These are phyloP conservation scores for Pseudopyricularia javanii DNA, from an alignment of 2,329 filamentous ascomycete species.

Conservation along the genomic window DNA sequence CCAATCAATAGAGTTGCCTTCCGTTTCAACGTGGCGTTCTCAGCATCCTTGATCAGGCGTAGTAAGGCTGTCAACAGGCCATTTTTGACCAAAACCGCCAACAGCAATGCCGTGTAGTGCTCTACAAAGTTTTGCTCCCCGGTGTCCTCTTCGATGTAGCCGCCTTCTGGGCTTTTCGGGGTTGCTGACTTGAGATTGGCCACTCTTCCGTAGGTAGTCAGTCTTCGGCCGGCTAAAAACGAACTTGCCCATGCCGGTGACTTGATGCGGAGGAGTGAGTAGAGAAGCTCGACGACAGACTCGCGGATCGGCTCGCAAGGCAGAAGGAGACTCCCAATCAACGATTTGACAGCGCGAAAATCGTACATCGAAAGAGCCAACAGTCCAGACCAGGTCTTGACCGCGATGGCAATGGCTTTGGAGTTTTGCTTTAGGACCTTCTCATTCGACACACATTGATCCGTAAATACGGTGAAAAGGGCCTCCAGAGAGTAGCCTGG, in stretches of 20 bases:
- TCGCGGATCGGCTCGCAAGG: conserved; percentile 49
- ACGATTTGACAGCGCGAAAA: conserved; percentile 70
- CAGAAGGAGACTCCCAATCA: conserved; percentile 52
- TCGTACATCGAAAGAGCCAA: conserved; percentile 82
- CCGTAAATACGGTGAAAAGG: conserved; percentile 85
- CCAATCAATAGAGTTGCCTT: conserved; percentile 87
- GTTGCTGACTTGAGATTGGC: conserved; percentile 62
- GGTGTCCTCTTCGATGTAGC: conserved; percentile 51
- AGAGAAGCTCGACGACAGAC: conserved; percentile 78
- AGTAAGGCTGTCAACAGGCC: conserved; percentile 55
- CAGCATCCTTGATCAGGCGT: conserved; percentile 54
- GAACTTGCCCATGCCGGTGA: conserved; percentile 90
- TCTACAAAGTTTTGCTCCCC: conserved; percentile 78
- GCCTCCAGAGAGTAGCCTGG: conserved; percentile 84
- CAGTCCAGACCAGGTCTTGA: conserved; percentile 90
- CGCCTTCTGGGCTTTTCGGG: conserved; percentile 29
- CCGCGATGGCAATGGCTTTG: conserved; percentile 78
- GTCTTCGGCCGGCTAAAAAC: conserved; percentile 78
- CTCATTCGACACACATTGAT: conserved; percentile 54
- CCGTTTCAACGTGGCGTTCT: conserved; percentile 61
- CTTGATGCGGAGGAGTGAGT: conserved; percentile 73
- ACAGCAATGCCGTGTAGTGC: conserved; percentile 81
- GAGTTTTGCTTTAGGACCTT: conserved; percentile 68
- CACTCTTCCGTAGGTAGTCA: conserved; percentile 95
- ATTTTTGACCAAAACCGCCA: conserved; percentile 74